Evolutionary conservation across 2,329 filamentous ascomycete genomes (phyloP).

Genomic region (Neonectria ditissima): DNA sequence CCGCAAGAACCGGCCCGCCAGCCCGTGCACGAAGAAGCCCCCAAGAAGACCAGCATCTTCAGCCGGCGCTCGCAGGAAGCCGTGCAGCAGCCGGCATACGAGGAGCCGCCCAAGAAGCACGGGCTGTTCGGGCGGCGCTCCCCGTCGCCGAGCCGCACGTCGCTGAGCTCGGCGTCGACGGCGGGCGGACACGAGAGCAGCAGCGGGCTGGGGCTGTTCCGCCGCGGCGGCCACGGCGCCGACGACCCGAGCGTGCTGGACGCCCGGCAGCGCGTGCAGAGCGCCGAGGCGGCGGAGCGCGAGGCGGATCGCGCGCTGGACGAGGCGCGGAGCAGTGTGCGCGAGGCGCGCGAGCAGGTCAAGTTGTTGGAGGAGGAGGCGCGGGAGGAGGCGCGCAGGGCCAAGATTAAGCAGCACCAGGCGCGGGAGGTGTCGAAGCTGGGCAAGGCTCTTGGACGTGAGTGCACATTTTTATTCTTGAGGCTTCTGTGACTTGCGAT

Average conservation of each 20-base stretch:
- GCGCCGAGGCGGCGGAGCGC: conserved; percentile 72
- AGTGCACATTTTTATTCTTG: conserved; percentile 48
- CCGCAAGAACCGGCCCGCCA: conserved; percentile 47
- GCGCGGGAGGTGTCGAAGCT: conserved; percentile 75
- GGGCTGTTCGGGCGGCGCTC: conserved; percentile 51
- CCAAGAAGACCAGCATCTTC: conserved; percentile 54
- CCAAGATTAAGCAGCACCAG: conserved; percentile 76
- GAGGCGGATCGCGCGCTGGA: conserved; percentile 74
- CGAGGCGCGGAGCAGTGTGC: conserved; percentile 68
- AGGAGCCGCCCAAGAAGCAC: conserved; percentile 47
- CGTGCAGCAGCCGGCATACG: conserved; percentile 30
- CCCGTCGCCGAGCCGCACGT: conserved; percentile 38
- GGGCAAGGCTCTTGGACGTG: conserved; percentile 76
- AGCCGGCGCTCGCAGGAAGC: conserved; percentile 49
- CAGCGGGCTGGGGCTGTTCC: conserved; percentile 46
- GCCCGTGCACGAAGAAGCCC: conserved; percentile 38
- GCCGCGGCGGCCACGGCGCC: conserved; percentile 54
- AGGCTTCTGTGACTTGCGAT: not conserved
- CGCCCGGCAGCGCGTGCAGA: conserved; percentile 71
- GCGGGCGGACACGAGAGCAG: conserved; percentile 5
- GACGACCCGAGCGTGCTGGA: conserved; percentile 72
- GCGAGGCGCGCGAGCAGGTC: conserved; percentile 73
- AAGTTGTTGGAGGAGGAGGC: conserved; percentile 74
- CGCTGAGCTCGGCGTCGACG: conserved; percentile 24
- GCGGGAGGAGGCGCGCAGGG: conserved; percentile 71